Evolutionary conservation across 371 early-diverging fungal species (phyloP), one percentile per base, ranked within the genome.

Genomic region (Mucor lusitanicus): DNA sequence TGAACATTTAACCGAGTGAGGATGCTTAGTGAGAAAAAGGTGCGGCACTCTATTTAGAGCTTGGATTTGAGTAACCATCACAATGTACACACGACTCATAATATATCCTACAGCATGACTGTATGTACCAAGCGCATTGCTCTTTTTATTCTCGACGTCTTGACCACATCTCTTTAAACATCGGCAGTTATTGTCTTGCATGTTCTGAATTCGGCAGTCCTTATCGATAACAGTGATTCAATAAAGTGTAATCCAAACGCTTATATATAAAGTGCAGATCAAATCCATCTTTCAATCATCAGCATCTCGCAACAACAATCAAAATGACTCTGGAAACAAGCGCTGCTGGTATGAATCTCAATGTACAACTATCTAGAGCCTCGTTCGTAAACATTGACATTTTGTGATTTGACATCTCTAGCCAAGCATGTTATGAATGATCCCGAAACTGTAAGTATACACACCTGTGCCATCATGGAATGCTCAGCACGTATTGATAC

Each of bases 401-500:
- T 23, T 50, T 9, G 21, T 55, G 15, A 33, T 35, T 19, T 50
- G 30, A 39, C 6, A 21, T 40, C 21, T n/a, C 6, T 33, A 75
- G 78, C 59, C 8, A 81, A 81, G 55, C 79, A 81, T 63, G 46
- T 83, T 40, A 42, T 77, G 15, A 85, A 77, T 56, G 77, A 71
- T 28, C 72, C 79, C 13, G 72, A 72, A 55, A 74, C 65, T 3
- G 80, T 79, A 65, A 23, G 67, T 40, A 58, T 23, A 23, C 54
- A 13, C 61, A 12, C 12, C 19, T 8, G 13, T 12, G 25, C 2
- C 30, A 30, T 30, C 30, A 35, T 30, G 6, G n/a, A 30, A 30
- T 3, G 30, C 30, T 13, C 11, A 59, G 21, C n/a, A 9, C 23
- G 32, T 15, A 40, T 64, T 28, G 12, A 44, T 19, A 19, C 0